phyloP scores from a whole-genome alignment of 768 basidiomycete species.

The Ramaria sp. region DNA sequence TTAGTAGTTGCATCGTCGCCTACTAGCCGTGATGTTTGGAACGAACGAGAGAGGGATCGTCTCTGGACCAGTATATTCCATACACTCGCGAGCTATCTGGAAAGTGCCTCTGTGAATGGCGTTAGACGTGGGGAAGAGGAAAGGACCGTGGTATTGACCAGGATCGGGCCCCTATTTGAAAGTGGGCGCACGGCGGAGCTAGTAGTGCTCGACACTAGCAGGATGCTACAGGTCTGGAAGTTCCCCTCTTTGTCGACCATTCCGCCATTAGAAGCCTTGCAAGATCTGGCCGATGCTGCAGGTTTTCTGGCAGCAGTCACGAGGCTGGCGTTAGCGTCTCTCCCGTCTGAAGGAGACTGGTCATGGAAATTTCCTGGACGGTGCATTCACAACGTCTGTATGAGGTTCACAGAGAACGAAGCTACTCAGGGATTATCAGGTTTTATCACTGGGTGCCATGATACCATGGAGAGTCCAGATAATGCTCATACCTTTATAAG shows the following conservation, averaged over 20 bases:
- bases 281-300: not conserved
- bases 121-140: constrained; percentile 56
- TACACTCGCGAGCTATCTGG: constrained; percentile 56
- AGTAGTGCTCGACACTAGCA: not conserved
- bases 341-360: not conserved
- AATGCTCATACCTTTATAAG: constrained; percentile 31
- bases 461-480: constrained; percentile 13
- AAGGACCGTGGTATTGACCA: constrained; percentile 24
- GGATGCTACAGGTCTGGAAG: not conserved
- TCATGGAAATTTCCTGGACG: not conserved
- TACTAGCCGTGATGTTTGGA: not conserved
- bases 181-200: not conserved
- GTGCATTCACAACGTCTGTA: not conserved
- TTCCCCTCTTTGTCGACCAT: not conserved
- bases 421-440: not conserved
- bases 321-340: not conserved
- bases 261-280: not conserved
- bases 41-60: constrained; percentile 4
- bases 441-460: not conserved
- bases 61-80: constrained; percentile 35
- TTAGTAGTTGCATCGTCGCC: not conserved
- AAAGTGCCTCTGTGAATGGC: constrained; percentile 66
- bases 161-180: not conserved
- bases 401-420: not conserved
- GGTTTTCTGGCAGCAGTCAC: not conserved